These are phyloP conservation scores for Cyberlindnera xylosilytica DNA, from an alignment of 805 yeast species.

Conservation along the genomic window DNA sequence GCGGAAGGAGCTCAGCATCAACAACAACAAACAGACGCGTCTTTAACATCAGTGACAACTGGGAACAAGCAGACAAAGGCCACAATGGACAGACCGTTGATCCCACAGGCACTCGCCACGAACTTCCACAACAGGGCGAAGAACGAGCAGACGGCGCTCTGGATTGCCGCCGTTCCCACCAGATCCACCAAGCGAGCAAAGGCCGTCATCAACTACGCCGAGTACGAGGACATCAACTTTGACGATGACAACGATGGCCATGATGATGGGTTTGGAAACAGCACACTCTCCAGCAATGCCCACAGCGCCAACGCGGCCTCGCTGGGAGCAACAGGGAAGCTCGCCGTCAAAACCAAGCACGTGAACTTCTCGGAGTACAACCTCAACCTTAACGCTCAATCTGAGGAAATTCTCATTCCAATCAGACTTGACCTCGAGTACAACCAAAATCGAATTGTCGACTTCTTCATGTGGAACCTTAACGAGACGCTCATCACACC, in stretches of 20 bases:
- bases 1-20: too few relatives aligned
- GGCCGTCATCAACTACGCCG: constrained; percentile 77
- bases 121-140: constrained; percentile 71
- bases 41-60: too few relatives aligned
- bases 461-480: constrained; percentile 88
- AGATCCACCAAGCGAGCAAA: constrained; percentile 75
- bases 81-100: constrained; percentile 27
- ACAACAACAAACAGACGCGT: background rate
- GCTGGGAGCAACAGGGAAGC: constrained; percentile 13
- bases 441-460: constrained; percentile 81
- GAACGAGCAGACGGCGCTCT: constrained; percentile 69
- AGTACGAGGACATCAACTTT: constrained; percentile 64
- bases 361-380: constrained; percentile 24
- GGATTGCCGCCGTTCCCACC: constrained; percentile 70
- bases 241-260: constrained; percentile 45
- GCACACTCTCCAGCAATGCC: constrained; percentile 1
- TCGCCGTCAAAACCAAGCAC: constrained; percentile 27
- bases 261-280: constrained; percentile 16
- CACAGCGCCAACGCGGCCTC: background rate
- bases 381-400: constrained; percentile 23
- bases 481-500: constrained; percentile 79
- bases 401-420: constrained; percentile 80
- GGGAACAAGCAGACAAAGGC: too few relatives aligned
- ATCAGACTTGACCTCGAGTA: constrained; percentile 81
- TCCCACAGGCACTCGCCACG: constrained; percentile 80